phyloP scores from a whole-genome alignment of 83 land plant genomes.

The Thuja plicata region DNA sequence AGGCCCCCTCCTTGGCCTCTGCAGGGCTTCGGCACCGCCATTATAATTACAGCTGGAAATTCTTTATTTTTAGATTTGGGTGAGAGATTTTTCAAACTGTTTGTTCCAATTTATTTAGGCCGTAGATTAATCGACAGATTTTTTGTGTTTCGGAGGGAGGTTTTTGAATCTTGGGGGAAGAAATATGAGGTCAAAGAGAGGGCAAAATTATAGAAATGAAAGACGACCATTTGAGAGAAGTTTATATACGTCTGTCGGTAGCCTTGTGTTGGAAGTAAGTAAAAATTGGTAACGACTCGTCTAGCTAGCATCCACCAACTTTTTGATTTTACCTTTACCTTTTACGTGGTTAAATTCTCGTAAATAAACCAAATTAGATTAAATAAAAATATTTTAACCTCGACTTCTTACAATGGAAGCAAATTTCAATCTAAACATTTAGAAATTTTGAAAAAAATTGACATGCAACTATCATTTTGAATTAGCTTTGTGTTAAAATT shows the following conservation, averaged over 20 bases:
- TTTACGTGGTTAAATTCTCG: no score
- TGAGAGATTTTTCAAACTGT: neutral
- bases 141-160: neutral
- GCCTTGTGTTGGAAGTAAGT: neutral
- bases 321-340: no score
- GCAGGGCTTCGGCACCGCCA: constrained; percentile 7
- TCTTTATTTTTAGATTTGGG: neutral
- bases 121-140: neutral
- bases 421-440: no score
- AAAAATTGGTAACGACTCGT: neutral
- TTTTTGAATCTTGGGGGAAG: neutral
- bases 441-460: no score
- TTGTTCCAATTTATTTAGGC: neutral
- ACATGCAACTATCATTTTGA: no score
- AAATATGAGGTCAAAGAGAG: neutral
- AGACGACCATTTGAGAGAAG: neutral
- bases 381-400: no score
- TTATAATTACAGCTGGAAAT: neutral
- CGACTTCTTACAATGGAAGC: no score
- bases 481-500: no score
- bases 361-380: no score
- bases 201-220: neutral
- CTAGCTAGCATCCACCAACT: neutral
- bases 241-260: neutral
- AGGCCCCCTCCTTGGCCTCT: neutral